phyloP scores from a whole-genome alignment of 2,329 filamentous ascomycete genomes.

The Xylaria sp. region DNA sequence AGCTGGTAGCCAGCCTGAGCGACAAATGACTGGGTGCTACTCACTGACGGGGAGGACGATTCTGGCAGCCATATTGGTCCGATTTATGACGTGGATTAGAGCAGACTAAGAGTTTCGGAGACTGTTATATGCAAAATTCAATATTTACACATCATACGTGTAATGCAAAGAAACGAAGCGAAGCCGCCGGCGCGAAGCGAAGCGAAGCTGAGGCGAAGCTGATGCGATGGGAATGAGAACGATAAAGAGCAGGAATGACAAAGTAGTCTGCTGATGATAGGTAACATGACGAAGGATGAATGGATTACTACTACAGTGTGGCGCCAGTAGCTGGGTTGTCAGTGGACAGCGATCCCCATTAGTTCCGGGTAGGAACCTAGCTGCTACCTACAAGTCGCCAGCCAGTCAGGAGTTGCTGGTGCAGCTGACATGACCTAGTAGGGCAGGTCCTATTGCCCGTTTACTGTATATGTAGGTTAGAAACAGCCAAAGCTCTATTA shows the following conservation, averaged over 20 bases:
- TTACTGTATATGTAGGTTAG: too few relatives aligned
- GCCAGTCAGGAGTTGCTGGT: background rate
- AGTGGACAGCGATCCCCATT: background rate
- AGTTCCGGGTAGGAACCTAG: background rate
- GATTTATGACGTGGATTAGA: background rate
- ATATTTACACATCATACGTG: conserved; percentile 15
- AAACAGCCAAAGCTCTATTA: too few relatives aligned
- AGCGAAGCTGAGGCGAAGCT: conserved; percentile 19
- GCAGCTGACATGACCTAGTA: background rate
- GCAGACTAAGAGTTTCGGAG: background rate
- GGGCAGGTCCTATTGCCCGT: too few relatives aligned
- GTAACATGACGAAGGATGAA: conserved; percentile 8
- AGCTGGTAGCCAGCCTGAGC: background rate
- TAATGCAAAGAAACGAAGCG: conserved; percentile 4
- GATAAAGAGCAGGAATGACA: conserved; percentile 11
- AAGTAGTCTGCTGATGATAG: conserved; percentile 6
- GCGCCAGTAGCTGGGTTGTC: background rate
- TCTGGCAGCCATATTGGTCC: conserved; percentile 44
- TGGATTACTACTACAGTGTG: background rate
- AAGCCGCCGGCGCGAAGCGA: conserved; percentile 9
- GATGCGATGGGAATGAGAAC: background rate
- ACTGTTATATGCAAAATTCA: background rate
- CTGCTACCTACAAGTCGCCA: background rate
- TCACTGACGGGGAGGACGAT: conserved; percentile 45
- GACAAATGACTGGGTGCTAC: conserved; percentile 4